Base-by-base conservation (phyloP, 148 eudicot genomes). In the Dysphania ambrosioides region DNA sequence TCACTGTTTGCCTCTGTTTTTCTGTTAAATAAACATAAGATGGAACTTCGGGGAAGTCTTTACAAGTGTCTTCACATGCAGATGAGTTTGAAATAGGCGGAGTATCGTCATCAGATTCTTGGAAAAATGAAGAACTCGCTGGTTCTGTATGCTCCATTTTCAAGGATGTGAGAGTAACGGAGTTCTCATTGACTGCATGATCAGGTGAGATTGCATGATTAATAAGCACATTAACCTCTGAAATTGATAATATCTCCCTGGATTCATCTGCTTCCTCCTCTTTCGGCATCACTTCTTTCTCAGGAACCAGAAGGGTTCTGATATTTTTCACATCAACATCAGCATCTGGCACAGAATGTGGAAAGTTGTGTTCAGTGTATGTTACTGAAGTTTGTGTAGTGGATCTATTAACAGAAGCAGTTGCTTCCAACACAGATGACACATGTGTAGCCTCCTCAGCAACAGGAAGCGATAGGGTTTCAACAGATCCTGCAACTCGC, bases 41-140 rank as follows among this genome's bases (percentile, higher is more conserved):
- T 32, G 93, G 93, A 73, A 88, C 82, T 53, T 63, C 81, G 10
- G 98, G 91, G 55, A 90, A 77, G 72, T 95, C 96, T 36, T 77
- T 76, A 53, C 78, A 86, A 61, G 69, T 79, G 72, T 83, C 91
- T 81, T 92, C 93, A 57, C 81, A 62, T 32, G 72, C 71, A n/a
- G 87, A 77, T 32, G 78, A 58, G 76, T 79, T 79, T 64, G 85
- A 80, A 79, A 80, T 71, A 62, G 80, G 68, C 56, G 97, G 89
- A 64, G 90, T 82, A 77, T 81, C 85, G 49, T 88, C 84, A 72
- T 94, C 96, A 12, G 73, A 65, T 73, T 94, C 90, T 42, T 79
- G 72, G 29, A 77, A 59, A 64, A 80, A 79, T 32, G 82, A 75
- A 68, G 81, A 72, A 79, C 85, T 72, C 24, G 73, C 66, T 66